A percentile compares a stretch with the other conserved stretches of the same genome.
Evolutionary conservation across 2,329 filamentous ascomycete genomes (phyloP).

Genomic region (Aspergillus sp.): DNA sequence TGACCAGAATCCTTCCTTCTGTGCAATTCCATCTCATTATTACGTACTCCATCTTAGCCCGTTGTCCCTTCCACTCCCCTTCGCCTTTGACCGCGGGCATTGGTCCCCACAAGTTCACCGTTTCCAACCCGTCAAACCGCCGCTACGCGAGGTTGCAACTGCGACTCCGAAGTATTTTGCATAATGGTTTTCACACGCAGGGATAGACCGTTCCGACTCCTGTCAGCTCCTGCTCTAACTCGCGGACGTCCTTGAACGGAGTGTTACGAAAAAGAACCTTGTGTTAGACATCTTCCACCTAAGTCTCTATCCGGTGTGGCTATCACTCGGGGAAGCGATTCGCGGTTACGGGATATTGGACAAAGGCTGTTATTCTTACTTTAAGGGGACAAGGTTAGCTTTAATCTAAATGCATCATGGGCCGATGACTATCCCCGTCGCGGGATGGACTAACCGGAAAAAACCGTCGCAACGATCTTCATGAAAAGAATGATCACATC

Average conservation of each 20-base stretch:
- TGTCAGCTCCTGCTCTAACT: neutral
- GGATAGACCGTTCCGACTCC: neutral
- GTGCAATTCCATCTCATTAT: constrained; percentile 8
- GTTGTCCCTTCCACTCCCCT: neutral
- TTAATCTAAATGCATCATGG: constrained; percentile 14
- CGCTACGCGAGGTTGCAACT: constrained; percentile 30
- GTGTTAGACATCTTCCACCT: neutral
- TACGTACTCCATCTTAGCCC: constrained; percentile 9
- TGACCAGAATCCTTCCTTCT: constrained; percentile 9
- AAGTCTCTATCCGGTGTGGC: neutral
- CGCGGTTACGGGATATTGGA: neutral
- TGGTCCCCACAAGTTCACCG: constrained; percentile 32
- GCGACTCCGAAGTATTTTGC: neutral
- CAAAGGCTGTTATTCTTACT: neutral
- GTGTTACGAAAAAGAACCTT: neutral
- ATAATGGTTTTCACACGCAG: neutral
- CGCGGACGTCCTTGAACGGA: neutral
- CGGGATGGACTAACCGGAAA: constrained; percentile 6
- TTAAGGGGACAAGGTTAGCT: neutral
- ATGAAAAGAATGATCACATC: constrained; percentile 17
- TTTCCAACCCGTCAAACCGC: constrained; percentile 30
- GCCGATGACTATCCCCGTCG: neutral
- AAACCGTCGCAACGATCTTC: constrained; percentile 8
- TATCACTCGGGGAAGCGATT: neutral
- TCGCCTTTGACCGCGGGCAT: constrained; percentile 2